Conservation (phyloP, 495 filamentous ascomycete species). For the Talaromyces nanjingensis region DNA sequence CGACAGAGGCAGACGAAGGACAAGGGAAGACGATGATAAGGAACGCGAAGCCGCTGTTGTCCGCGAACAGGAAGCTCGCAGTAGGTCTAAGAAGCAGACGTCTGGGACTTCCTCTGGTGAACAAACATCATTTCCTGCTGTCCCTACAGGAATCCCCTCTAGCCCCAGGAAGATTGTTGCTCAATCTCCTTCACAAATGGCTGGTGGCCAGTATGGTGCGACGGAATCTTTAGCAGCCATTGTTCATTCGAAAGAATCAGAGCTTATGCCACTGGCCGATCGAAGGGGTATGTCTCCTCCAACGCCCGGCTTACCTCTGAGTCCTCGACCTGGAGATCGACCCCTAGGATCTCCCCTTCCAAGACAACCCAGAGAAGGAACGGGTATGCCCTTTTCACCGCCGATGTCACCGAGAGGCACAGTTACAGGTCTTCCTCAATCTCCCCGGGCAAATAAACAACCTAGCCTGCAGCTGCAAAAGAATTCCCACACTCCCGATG, state of each 20-base stretch:
- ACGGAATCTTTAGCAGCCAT: slow-evolving; percentile 31
- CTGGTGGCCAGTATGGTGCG: slow-evolving; percentile 15
- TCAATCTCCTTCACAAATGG: slow-evolving; percentile 22
- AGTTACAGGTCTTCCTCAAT: slow-evolving; percentile 56
- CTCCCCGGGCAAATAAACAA: slow-evolving; percentile 57
- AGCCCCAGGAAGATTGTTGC: slow-evolving; percentile 20
- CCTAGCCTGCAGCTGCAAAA: slow-evolving; percentile 9
- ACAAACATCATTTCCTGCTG: slow-evolving; percentile 7
- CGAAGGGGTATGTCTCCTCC: slow-evolving; percentile 41
- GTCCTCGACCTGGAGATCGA: slow-evolving; percentile 76
- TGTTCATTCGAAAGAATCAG: slow-evolving; percentile 24
- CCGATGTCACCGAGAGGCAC: slow-evolving; percentile 57
- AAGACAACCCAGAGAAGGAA: slow-evolving; percentile 49
- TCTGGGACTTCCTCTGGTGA: slow-evolving; percentile 18
- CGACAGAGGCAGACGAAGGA: slow-evolving; percentile 74
- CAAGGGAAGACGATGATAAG: slow-evolving; percentile 79
- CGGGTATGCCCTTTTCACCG: slow-evolving; percentile 46
- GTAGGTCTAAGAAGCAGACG: slow-evolving; percentile 58
- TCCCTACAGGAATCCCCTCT: slow-evolving; percentile 15
- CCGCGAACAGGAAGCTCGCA: slow-evolving; percentile 57
- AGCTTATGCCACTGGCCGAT: slow-evolving; percentile 16
- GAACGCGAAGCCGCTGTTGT: slow-evolving; percentile 61
- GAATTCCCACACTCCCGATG: slow-evolving; percentile 9
- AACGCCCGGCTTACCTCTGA: slow-evolving; percentile 82
- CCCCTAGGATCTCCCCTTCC: slow-evolving; percentile 67